phyloP scores from a whole-genome alignment of 257 asterid genomes.

The Craterostigma plantagineum region DNA sequence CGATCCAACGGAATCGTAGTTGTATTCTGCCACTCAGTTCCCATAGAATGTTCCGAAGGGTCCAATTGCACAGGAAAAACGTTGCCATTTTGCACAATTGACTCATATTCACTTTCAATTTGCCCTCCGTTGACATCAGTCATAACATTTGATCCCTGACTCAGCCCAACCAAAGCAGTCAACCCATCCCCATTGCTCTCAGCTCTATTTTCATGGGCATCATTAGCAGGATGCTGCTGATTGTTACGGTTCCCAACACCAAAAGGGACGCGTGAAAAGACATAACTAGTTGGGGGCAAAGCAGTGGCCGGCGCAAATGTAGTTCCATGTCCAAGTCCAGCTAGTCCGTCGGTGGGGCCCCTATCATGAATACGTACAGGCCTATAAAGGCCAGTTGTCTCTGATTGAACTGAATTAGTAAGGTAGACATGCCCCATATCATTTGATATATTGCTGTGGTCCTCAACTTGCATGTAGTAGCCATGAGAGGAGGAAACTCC shows the following conservation, averaged over 20 bases:
- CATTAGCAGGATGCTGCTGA: constrained; percentile 61
- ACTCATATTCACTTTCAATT: constrained; percentile 34
- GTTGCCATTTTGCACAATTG: constrained; percentile 39
- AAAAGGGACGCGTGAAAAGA: constrained; percentile 93
- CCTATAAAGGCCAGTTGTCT: constrained; percentile 59
- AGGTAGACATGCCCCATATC: constrained; percentile 50
- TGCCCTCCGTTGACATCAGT: constrained; percentile 43
- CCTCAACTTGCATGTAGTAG: constrained; percentile 59
- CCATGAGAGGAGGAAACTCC: constrained; percentile 40
- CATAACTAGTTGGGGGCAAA: constrained; percentile 96
- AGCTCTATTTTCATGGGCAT: constrained; percentile 58
- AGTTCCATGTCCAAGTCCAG: constrained; percentile 88
- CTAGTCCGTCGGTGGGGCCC: constrained; percentile 81
- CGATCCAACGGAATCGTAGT: constrained; percentile 71
- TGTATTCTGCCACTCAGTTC: constrained; percentile 61
- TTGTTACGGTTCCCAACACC: constrained; percentile 69
- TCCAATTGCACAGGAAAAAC: constrained; percentile 45
- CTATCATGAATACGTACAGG: constrained; percentile 78
- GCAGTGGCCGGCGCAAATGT: constrained; percentile 67
- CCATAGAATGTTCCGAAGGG: constrained; percentile 41
- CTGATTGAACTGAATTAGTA: constrained; percentile 60
- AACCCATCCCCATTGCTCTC: constrained; percentile 70
- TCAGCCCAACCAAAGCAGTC: constrained; percentile 94
- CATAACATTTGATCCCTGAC: constrained; percentile 45
- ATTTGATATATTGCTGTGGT: constrained; percentile 32